A percentile compares a stretch with the other conserved stretches of the same genome.
phyloP scores from a whole-genome alignment of 164 flowering plant genomes.

The Piper longum region DNA sequence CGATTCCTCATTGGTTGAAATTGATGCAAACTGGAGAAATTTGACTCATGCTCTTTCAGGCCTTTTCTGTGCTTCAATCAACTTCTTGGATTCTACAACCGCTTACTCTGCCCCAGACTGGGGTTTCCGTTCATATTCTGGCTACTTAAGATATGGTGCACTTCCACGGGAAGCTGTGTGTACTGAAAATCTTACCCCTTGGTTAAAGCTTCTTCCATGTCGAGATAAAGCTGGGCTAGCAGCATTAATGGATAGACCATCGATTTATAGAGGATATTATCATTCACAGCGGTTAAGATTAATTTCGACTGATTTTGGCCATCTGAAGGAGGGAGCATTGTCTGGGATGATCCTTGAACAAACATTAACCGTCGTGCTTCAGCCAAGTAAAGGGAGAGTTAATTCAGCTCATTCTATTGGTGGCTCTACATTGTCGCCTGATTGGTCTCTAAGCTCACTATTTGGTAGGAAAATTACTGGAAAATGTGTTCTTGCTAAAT shows the following conservation, averaged over 20 bases:
- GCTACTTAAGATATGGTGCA: conserved; percentile 70
- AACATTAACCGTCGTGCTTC: conserved; percentile 82
- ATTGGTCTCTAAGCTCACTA: conserved; percentile 72
- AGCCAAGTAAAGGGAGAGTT: conserved; percentile 30
- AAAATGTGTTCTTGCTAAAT: conserved; percentile 68
- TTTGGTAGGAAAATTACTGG: conserved; percentile 59
- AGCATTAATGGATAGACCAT: conserved; percentile 72
- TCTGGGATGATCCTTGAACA: conserved; percentile 64
- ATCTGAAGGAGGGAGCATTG: conserved; percentile 10
- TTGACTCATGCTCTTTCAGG: conserved; percentile 90
- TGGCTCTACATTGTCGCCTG: conserved; percentile 32
- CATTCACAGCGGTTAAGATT: conserved; percentile 80
- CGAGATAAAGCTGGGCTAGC: conserved; percentile 93
- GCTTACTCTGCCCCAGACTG: conserved; percentile 65
- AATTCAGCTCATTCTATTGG: conserved; percentile 14
- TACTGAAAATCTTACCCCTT: conserved; percentile 96
- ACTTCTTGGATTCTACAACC: conserved; percentile 78
- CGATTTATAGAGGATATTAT: conserved; percentile 81
- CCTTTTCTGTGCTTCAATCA: conserved; percentile 91
- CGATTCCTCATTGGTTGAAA: conserved; percentile 60
- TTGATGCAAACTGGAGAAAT: conserved; percentile 86
- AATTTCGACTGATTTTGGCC: conserved; percentile 31
- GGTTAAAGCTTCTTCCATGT: conserved; percentile 97
- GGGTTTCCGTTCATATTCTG: conserved; percentile 39
- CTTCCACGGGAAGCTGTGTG: conserved; percentile 98